Percentiles rank a stretch among this genome's conserved stretches.
Evolutionary conservation across 805 yeast genomes (phyloP).

Genomic region (Candida tibetensis): DNA sequence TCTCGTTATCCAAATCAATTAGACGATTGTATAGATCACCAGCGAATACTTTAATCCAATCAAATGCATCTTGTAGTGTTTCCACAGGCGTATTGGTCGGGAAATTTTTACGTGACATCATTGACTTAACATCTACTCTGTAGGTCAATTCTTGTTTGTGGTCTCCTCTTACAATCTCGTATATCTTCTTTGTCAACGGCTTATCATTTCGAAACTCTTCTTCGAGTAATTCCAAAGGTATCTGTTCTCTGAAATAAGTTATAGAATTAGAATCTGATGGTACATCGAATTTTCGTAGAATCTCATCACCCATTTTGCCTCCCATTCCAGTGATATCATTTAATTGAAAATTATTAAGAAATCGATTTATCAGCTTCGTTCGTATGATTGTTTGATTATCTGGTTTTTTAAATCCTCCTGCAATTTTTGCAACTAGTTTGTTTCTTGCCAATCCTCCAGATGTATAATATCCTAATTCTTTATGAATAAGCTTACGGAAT

Average conservation of each 20-base stretch:
- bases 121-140: constrained; percentile 68
- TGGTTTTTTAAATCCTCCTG: constrained; percentile 83
- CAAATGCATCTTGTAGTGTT: constrained; percentile 53
- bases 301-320: constrained; percentile 74
- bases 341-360: constrained; percentile 59
- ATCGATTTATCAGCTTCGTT: constrained; percentile 44
- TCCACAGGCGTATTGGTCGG: constrained; percentile 50
- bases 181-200: constrained; percentile 53
- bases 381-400: constrained; percentile 77
- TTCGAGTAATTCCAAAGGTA: constrained; percentile 27
- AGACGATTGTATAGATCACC: constrained; percentile 75
- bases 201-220: constrained; percentile 38
- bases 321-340: constrained; percentile 89
- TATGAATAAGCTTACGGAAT: constrained; percentile 51
- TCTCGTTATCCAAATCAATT: constrained; percentile 72
- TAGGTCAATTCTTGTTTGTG: constrained; percentile 52
- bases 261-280: constrained; percentile 47
- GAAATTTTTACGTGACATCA: constrained; percentile 87
- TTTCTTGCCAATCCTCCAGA: constrained; percentile 84
- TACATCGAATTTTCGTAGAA: constrained; percentile 48
- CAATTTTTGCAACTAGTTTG: constrained; percentile 79
- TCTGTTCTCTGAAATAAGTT: constrained; percentile 49
- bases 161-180: constrained; percentile 63
- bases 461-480: constrained; percentile 72
- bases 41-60: constrained; percentile 81